These are phyloP conservation scores for Lepidium didymum DNA, from an alignment of 345 rosid species.

Conservation along the genomic window DNA sequence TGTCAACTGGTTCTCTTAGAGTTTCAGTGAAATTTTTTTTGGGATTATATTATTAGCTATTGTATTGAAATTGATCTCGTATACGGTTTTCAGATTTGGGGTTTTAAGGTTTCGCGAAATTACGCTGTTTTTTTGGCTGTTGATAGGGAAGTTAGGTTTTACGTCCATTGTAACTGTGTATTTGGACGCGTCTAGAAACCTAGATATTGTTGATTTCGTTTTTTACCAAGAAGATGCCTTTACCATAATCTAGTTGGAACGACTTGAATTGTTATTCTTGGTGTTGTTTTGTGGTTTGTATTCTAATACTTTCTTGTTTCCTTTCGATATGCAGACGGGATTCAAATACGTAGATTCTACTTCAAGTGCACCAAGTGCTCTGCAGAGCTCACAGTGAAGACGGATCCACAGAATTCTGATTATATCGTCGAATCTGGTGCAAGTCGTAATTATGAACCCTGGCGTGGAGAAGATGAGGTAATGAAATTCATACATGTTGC, in stretches of 20 bases:
- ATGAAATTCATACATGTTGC: not conserved
- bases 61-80: not conserved
- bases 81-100: constrained; percentile 13
- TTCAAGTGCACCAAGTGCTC: constrained; percentile 95
- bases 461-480: constrained; percentile 95
- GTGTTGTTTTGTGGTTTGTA: not conserved
- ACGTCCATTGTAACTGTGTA: not conserved
- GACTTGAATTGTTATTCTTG: not conserved
- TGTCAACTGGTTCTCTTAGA: not conserved
- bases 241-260: not conserved
- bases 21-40: not conserved
- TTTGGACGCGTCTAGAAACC: not conserved
- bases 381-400: constrained; percentile 80
- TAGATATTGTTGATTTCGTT: not conserved
- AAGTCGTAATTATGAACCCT: constrained; percentile 80
- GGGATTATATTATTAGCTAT: not conserved
- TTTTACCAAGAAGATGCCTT: not conserved
- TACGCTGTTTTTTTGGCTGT: not conserved
- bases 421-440: constrained; percentile 87
- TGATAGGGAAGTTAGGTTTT: not conserved
- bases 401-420: constrained; percentile 95
- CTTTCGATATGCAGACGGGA: constrained; percentile 60
- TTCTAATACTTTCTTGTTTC: not conserved
- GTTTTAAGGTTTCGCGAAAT: constrained; percentile 22
- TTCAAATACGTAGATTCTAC: constrained; percentile 83